Percentiles rank a stretch among this genome's conserved stretches.
Evolutionary conservation across 768 basidiomycete species (phyloP).

Genomic region (Tylopilus plumbeoviolaceoides): DNA sequence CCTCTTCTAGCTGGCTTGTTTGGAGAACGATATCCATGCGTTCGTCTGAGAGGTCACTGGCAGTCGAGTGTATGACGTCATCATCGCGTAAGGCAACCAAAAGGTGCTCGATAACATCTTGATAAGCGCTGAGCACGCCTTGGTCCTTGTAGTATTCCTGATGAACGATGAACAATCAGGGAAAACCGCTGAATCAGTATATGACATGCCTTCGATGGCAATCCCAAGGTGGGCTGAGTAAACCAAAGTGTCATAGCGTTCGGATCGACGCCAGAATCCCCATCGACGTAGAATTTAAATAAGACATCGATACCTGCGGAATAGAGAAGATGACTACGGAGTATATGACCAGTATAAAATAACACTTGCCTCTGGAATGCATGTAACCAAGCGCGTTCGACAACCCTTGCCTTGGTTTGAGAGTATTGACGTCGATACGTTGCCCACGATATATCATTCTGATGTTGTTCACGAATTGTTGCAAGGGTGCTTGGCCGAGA

Average conservation of each 20-base stretch:
- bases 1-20: constrained; percentile 36
- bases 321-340: not conserved
- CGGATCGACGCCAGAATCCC: constrained; percentile 83
- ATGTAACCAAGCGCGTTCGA: constrained; percentile 83
- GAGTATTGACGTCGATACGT: constrained; percentile 34
- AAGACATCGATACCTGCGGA: constrained; percentile 66
- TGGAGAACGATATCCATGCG: constrained; percentile 27
- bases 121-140: constrained; percentile 64
- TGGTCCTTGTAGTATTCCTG: constrained; percentile 90
- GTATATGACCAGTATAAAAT: not conserved
- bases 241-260: constrained; percentile 85
- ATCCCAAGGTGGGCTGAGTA: constrained; percentile 72
- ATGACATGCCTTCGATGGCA: constrained; percentile 73
- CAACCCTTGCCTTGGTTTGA: constrained; percentile 48
- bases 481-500: constrained; percentile 66
- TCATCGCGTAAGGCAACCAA: constrained; percentile 55
- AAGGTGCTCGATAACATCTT: constrained; percentile 61
- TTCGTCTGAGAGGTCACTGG: constrained; percentile 5
- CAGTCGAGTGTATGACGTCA: constrained; percentile 20
- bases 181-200: not conserved
- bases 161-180: not conserved
- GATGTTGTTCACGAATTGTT: constrained; percentile 60
- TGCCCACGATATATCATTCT: constrained; percentile 56
- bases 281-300: constrained; percentile 81
- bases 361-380: constrained; percentile 71